Evolutionary conservation across 177 flowering plant genomes (phyloP).

Genomic region (Vitis hybrid): DNA sequence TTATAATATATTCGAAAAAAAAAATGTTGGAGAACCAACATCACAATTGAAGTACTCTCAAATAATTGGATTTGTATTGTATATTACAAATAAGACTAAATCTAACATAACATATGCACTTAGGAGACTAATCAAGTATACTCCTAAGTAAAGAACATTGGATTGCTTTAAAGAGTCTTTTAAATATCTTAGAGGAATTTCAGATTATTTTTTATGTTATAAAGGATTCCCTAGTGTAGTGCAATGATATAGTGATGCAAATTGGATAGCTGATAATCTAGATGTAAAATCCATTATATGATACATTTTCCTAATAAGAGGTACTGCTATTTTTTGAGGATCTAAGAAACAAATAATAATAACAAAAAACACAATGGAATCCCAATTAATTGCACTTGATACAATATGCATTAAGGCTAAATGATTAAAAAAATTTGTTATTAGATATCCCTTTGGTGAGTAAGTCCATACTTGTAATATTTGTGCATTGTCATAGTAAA

Average conservation of each 20-base stretch:
- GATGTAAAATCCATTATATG: not conserved
- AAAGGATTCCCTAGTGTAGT: not conserved
- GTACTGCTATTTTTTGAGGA: not conserved
- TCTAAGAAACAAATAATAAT: not conserved
- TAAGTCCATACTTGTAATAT: not conserved
- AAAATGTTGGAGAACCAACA: not conserved
- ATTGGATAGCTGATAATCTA: not conserved
- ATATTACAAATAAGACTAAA: not conserved
- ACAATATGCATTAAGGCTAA: not conserved
- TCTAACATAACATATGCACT: rapidly evolving
- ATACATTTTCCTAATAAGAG: not conserved
- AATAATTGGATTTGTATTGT: not conserved
- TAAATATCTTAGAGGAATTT: not conserved
- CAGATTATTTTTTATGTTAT: not conserved
- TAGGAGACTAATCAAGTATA: not conserved
- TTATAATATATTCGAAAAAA: not conserved
- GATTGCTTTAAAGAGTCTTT: not conserved
- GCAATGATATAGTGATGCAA: not conserved
- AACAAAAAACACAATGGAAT: not conserved
- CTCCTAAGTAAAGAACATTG: not conserved
- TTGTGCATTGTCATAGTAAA: not conserved
- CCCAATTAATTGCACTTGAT: not conserved
- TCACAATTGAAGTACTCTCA: not conserved
- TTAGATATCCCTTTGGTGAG: not conserved
- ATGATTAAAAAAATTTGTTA: not conserved